Percentiles rank a stretch among this genome's conserved stretches.
Evolutionary conservation across 495 filamentous ascomycete species (phyloP).

Genomic region (Penicillium pancosmium): DNA sequence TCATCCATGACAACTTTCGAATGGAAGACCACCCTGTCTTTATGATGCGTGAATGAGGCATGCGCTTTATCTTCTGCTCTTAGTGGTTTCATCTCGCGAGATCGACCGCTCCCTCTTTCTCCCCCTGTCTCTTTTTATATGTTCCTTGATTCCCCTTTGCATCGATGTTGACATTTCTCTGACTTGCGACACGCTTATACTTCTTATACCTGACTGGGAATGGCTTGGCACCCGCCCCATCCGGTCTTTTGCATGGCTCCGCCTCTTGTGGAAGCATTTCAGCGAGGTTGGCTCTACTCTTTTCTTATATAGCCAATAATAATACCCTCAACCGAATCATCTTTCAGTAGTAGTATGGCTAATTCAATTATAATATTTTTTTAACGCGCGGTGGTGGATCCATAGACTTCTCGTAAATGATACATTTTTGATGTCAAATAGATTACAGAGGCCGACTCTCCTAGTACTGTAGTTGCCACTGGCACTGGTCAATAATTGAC

Average conservation of each 20-base stretch:
- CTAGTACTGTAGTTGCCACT: too few relatives aligned
- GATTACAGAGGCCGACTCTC: not conserved
- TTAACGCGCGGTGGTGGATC: not conserved
- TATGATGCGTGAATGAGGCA: not conserved
- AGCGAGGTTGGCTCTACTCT: slow-evolving; percentile 31
- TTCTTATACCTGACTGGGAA: slow-evolving; percentile 11
- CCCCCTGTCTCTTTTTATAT: slow-evolving; percentile 67
- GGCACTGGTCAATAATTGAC: too few relatives aligned
- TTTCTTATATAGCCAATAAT: slow-evolving; percentile 5
- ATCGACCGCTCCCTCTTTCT: not conserved
- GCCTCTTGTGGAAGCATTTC: slow-evolving; percentile 25
- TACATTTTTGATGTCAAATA: not conserved
- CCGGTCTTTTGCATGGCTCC: slow-evolving; percentile 26
- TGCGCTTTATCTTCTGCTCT: not conserved
- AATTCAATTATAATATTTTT: not conserved
- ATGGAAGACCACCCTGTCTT: too few relatives aligned
- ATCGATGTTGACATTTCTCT: slow-evolving; percentile 19
- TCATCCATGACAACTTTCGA: not conserved
- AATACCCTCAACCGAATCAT: not conserved
- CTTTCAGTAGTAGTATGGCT: not conserved
- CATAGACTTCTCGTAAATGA: not conserved
- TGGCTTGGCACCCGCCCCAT: slow-evolving; percentile 6
- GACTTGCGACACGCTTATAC: slow-evolving; percentile 5
- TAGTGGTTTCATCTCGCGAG: not conserved
- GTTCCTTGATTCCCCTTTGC: slow-evolving; percentile 34